A percentile compares a stretch with the other conserved stretches of the same genome.
Conservation (phyloP, 2,329 filamentous ascomycete genomes). For the Colletotrichum sp. region DNA sequence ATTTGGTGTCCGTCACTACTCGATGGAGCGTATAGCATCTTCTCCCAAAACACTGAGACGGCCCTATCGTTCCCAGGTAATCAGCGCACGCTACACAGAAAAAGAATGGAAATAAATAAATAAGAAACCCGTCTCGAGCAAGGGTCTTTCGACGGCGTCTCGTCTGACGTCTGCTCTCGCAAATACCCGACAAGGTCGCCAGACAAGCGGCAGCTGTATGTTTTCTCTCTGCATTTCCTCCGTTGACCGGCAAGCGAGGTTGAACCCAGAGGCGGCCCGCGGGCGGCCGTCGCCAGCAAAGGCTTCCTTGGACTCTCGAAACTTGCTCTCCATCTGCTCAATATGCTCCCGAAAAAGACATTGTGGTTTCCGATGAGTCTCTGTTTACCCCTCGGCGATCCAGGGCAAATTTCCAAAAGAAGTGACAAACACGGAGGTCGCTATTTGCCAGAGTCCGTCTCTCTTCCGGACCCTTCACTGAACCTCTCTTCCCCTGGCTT, state of each 20-base stretch:
- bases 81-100: not conserved
- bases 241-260: not conserved
- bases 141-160: not conserved
- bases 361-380: not conserved
- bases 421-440: not conserved
- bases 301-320: not conserved
- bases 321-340: not conserved
- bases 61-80: not conserved
- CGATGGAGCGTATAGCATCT: not conserved
- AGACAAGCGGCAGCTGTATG: not conserved
- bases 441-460: not conserved
- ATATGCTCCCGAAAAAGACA: not conserved
- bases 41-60: not conserved
- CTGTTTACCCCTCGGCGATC: not conserved
- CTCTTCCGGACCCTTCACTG: not conserved
- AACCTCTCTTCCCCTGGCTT: not conserved
- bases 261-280: not conserved
- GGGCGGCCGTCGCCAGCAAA: not conserved
- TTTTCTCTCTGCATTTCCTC: not conserved
- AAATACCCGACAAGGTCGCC: not conserved
- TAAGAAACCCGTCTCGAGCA: not conserved
- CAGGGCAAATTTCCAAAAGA: not conserved
- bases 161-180: constrained; percentile 12
- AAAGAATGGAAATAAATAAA: not conserved
- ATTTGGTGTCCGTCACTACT: not conserved